These are phyloP conservation scores for Sphagnum magellanicum DNA, from an alignment of 228 moss, liverwort and hornwort genomes.

Conservation along the genomic window DNA sequence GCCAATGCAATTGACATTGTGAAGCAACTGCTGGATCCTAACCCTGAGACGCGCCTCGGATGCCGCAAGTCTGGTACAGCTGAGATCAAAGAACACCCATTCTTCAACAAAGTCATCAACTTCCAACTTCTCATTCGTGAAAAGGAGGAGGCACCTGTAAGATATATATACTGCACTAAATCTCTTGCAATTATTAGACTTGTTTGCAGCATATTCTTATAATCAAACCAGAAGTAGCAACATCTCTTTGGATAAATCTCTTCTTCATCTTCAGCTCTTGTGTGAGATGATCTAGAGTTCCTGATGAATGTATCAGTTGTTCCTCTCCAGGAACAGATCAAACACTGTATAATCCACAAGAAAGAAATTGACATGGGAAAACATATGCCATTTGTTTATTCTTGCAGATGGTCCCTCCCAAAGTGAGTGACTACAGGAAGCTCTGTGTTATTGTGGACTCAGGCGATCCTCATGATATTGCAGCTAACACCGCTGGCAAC, in stretches of 20 bases:
- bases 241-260: too few species aligned
- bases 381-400: not conserved
- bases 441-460: conserved; percentile 59
- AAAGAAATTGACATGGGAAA: not conserved
- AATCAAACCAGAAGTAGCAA: too few species aligned
- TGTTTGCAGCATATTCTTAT: not conserved
- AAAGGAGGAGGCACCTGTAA: conserved; percentile 90
- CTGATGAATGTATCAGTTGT: not conserved
- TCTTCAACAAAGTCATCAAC: conserved; percentile 80
- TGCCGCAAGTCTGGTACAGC: conserved; percentile 56
- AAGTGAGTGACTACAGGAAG: conserved; percentile 50
- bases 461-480: conserved; percentile 27
- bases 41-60: conserved; percentile 86
- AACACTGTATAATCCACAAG: not conserved
- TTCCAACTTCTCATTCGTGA: conserved; percentile 83
- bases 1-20: conserved; percentile 64
- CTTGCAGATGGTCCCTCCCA: conserved; percentile 77
- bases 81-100: conserved; percentile 83
- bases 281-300: not conserved
- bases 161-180: conserved; percentile 1
- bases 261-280: not conserved
- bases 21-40: conserved; percentile 71
- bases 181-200: not conserved
- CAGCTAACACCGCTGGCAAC: conserved; percentile 4
- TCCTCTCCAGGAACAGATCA: not conserved